Evolutionary conservation across 441 rosid genomes (phyloP).

Genomic region (Dalechampia spathulata): DNA sequence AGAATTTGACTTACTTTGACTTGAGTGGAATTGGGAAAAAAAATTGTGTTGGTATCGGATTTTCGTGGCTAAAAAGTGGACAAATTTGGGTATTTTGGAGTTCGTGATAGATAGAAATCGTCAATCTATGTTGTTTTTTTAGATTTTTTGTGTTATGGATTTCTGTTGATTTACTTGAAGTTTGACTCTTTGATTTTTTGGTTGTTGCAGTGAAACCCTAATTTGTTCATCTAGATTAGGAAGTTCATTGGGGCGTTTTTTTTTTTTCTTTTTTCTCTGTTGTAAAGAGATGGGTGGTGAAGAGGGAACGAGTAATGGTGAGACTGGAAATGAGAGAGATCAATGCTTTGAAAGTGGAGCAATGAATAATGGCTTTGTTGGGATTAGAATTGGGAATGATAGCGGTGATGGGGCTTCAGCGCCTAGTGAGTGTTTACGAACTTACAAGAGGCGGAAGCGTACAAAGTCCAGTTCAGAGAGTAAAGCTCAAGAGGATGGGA

Average conservation of each 20-base stretch:
- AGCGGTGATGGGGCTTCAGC: conserved; percentile 34
- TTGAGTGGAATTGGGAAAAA: too few species aligned
- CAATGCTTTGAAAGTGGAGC: conserved; percentile 28
- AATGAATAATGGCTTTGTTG: conserved; percentile 31
- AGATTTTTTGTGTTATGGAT: conserved; percentile 2
- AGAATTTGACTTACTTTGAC: too few species aligned
- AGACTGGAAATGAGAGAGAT: conserved; percentile 19
- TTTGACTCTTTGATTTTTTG: conserved; percentile 11
- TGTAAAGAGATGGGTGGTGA: conserved; percentile 32
- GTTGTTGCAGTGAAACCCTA: conserved; percentile 28
- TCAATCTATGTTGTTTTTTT: conserved; percentile 2
- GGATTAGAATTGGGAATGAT: too few species aligned
- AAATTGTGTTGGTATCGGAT: too few species aligned
- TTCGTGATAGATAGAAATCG: too few species aligned
- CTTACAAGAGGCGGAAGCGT: conserved; percentile 70
- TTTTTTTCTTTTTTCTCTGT: background rate
- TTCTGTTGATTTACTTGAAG: conserved; percentile 7
- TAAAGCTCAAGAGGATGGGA: conserved; percentile 28
- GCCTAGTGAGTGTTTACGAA: conserved; percentile 31
- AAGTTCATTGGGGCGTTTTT: conserved; percentile 11
- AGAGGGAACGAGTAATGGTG: conserved; percentile 38
- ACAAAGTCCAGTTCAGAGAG: conserved; percentile 32
- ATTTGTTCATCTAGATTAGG: conserved; percentile 17
- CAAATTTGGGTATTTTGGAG: too few species aligned
- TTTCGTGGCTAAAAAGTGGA: too few species aligned